Base-by-base conservation (phyloP, 768 basidiomycete species). In the Rhizopogon vinicolor region DNA sequence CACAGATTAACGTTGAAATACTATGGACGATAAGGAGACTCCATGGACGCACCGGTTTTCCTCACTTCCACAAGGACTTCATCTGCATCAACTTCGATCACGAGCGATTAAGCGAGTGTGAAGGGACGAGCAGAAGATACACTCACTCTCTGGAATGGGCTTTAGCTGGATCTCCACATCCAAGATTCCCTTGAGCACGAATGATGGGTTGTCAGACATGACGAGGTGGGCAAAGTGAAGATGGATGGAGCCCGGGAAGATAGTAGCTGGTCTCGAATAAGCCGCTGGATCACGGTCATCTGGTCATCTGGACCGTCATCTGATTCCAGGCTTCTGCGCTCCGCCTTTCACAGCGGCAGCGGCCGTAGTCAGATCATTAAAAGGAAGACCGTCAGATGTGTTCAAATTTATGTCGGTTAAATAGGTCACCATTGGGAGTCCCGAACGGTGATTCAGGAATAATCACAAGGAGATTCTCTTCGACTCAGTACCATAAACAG, bases 61-160 rank as follows among this genome's bases (percentile, higher is more conserved):
- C 92, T 93, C 41, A 98, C 88, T 62, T 89, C 78, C 35, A 98
- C 84, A 19, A 98, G 83, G 41, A 93, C 92, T 59, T 97, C 89
- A 65, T 87, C 76, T 53, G 79, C 80, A 18, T 79, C 75, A 58
- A 89, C 88, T 89, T 64, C 37, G 54, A 12, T 9, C 25, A 9
- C 35, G 16, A 44, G 18, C 44, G 45, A 53, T 64, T 48, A 55
- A 52, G 42, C 53, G 52, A 46, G 45, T 25, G 52, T 51, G 25
- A 40, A 16, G 14, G 7, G 42, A 53, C 16, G 29, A 37, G 31
- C 41, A 33, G 41, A 28, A 39, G 35, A 49, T 37, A 25, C 54
- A 61, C 80, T 56, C 52, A 89, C 87, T 74, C 63, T 86, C 78
- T 29, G 90, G 91, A 58, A 93, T 79, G n/a, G 86, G 83, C 3